These are phyloP conservation scores for Yueomyces sinensis DNA, from an alignment of 805 yeast genomes.

Conservation along the genomic window DNA sequence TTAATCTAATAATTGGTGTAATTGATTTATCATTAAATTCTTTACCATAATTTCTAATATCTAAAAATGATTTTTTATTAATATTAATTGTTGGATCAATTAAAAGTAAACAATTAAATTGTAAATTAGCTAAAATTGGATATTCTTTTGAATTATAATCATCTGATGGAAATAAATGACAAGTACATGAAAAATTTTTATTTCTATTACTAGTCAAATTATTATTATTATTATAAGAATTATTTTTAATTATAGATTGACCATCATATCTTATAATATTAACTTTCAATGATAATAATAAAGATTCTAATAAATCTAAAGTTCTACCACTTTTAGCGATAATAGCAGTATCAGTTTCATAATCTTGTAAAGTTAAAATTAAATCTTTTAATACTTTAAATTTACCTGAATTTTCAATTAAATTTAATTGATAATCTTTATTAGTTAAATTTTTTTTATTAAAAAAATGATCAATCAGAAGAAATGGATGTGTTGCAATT, in stretches of 20 bases:
- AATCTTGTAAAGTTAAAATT: constrained; percentile 38
- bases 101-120: constrained; percentile 47
- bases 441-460: constrained; percentile 68
- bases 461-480: constrained; percentile 61
- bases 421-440: constrained; percentile 55
- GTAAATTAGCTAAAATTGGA: constrained; percentile 12
- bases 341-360: constrained; percentile 45
- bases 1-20: constrained; percentile 53
- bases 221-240: no score
- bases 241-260: constrained; percentile 37
- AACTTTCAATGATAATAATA: constrained; percentile 48
- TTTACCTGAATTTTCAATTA: constrained; percentile 75
- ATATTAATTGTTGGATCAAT: constrained; percentile 50
- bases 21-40: constrained; percentile 14
- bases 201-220: no score
- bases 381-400: constrained; percentile 59
- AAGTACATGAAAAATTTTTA: constrained; percentile 23
- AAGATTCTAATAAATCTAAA: constrained; percentile 61
- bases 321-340: constrained; percentile 57
- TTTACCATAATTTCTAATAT: constrained; percentile 17
- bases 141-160: constrained; percentile 6
- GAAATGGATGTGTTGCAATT: constrained; percentile 81
- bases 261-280: constrained; percentile 51
- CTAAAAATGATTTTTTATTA: constrained; percentile 20
- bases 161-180: constrained; percentile 33